A percentile compares a stretch with the other conserved stretches of the same genome.
Conservation (phyloP, 2,329 filamentous ascomycete genomes). For the Neofusicoccum laricinum region DNA sequence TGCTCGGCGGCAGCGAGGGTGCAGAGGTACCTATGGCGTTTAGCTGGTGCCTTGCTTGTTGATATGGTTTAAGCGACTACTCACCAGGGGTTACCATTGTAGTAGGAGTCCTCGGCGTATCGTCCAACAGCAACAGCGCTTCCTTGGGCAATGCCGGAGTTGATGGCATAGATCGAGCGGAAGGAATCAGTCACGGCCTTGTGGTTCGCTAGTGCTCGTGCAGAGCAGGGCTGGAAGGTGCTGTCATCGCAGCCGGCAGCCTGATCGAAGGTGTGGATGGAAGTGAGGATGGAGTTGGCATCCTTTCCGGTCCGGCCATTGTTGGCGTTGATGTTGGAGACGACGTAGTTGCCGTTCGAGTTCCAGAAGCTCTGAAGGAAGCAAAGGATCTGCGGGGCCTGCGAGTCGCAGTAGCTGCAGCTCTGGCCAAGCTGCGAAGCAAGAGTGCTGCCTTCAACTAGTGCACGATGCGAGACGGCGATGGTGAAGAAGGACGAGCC, state of each 20-base stretch:
- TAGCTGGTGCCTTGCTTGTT: slow-evolving; percentile 34
- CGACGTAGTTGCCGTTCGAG: slow-evolving; percentile 33
- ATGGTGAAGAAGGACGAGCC: slow-evolving; percentile 43
- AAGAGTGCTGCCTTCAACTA: slow-evolving; percentile 34
- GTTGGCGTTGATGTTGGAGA: slow-evolving; percentile 34
- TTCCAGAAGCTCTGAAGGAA: slow-evolving; percentile 39
- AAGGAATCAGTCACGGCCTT: slow-evolving; percentile 35
- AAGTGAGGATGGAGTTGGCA: slow-evolving; percentile 37
- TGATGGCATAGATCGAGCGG: slow-evolving; percentile 36
- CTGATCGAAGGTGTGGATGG: slow-evolving; percentile 30
- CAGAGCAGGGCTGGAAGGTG: slow-evolving; percentile 34
- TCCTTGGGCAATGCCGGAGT: slow-evolving; percentile 26
- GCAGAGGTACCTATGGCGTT: slow-evolving; percentile 21
- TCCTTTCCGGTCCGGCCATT: slow-evolving; percentile 45
- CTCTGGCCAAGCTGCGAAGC: slow-evolving; percentile 37
- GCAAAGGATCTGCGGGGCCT: slow-evolving; percentile 33
- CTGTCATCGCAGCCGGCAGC: slow-evolving; percentile 36
- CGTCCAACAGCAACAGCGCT: slow-evolving; percentile 36
- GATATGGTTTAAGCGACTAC: slow-evolving; percentile 33
- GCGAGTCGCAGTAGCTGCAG: slow-evolving; percentile 35
- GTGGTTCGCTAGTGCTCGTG: slow-evolving; percentile 36
- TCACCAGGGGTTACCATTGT: slow-evolving; percentile 43
- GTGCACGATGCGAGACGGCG: slow-evolving; percentile 36
- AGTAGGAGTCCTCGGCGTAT: slow-evolving; percentile 44
- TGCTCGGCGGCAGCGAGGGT: slow-evolving; percentile 13